Percentiles rank a stretch among this genome's conserved stretches.
Conservation (phyloP, 164 flowering plant species). For the Magnolia sinica region DNA sequence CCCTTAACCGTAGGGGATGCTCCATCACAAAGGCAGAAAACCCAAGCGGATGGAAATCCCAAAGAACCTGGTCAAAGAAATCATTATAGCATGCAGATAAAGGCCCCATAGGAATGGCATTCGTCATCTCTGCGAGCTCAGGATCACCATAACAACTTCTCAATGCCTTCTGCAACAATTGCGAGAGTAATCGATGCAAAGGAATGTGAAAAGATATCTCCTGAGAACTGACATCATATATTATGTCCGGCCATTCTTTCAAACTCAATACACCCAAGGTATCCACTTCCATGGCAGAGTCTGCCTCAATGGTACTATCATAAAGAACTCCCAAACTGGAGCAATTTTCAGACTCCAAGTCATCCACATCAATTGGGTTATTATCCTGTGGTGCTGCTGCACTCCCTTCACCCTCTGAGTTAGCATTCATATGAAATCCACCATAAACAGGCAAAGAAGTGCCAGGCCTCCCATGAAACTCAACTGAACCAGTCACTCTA, state of each 20-base stretch:
- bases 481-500: constrained; percentile 27
- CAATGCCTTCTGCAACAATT: constrained; percentile 56
- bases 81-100: constrained; percentile 25
- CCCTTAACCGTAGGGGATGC: constrained; percentile 82
- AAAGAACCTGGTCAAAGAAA: constrained; percentile 55
- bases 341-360: constrained; percentile 21
- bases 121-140: constrained; percentile 12
- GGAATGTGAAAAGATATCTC: constrained; percentile 84
- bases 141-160: constrained; percentile 53
- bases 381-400: constrained; percentile 11
- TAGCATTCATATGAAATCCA: constrained; percentile 6
- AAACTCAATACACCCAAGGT: constrained; percentile 42
- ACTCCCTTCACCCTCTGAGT: constrained; percentile 24
- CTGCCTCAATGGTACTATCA: constrained; percentile 31
- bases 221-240: constrained; percentile 82
- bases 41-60: constrained; percentile 65
- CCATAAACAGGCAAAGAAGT: background rate
- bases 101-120: constrained; percentile 20
- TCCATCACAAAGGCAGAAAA: constrained; percentile 91
- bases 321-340: background rate
- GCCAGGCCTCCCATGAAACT: constrained; percentile 17
- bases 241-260: constrained; percentile 75
- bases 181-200: constrained; percentile 74
- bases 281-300: constrained; percentile 33
- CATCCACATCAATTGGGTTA: constrained; percentile 14